These are phyloP conservation scores for Viridothelium virens DNA, from an alignment of 495 filamentous ascomycete species.

Conservation along the genomic window DNA sequence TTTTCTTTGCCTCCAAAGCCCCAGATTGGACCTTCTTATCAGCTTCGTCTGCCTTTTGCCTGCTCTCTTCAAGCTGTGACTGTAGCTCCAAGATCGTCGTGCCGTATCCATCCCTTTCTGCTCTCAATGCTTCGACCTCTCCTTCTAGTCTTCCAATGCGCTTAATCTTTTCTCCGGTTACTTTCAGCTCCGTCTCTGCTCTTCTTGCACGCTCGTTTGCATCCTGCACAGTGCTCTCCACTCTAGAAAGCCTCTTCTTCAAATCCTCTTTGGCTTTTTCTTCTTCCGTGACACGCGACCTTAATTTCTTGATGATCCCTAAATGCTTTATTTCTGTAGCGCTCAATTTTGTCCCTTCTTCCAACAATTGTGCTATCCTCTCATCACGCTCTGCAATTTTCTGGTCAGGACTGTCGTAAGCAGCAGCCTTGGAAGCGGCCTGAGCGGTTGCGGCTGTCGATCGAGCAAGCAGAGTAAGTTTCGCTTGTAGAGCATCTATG, in stretches of 20 bases:
- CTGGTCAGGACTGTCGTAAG: constrained; percentile 59
- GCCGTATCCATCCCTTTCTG: constrained; percentile 59
- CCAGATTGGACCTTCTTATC: constrained; percentile 61
- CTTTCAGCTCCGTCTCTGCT: constrained; percentile 51
- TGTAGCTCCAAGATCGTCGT: constrained; percentile 62
- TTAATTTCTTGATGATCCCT: constrained; percentile 74
- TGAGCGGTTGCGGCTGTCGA: constrained; percentile 66
- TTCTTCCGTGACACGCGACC: constrained; percentile 50
- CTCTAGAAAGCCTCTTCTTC: constrained; percentile 55
- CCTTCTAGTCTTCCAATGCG: constrained; percentile 58
- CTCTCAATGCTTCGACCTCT: constrained; percentile 59
- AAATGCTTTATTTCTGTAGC: constrained; percentile 78
- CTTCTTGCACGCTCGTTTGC: constrained; percentile 28
- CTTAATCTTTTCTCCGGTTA: constrained; percentile 55
- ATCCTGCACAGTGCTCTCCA: constrained; percentile 37
- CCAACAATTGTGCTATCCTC: constrained; percentile 77
- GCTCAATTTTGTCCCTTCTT: constrained; percentile 85
- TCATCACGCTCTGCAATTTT: constrained; percentile 83
- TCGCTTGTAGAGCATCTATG: constrained; percentile 86
- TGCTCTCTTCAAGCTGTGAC: constrained; percentile 59
- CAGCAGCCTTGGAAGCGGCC: constrained; percentile 51
- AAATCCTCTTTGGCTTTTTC: constrained; percentile 57
- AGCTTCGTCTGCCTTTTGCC: constrained; percentile 56
- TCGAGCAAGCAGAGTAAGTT: constrained; percentile 76
- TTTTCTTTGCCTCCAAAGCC: constrained; percentile 61